Evolutionary conservation across 331 rosid genomes (phyloP), one percentile per base, ranked within the genome.

Genomic region (Quercus phellos): DNA sequence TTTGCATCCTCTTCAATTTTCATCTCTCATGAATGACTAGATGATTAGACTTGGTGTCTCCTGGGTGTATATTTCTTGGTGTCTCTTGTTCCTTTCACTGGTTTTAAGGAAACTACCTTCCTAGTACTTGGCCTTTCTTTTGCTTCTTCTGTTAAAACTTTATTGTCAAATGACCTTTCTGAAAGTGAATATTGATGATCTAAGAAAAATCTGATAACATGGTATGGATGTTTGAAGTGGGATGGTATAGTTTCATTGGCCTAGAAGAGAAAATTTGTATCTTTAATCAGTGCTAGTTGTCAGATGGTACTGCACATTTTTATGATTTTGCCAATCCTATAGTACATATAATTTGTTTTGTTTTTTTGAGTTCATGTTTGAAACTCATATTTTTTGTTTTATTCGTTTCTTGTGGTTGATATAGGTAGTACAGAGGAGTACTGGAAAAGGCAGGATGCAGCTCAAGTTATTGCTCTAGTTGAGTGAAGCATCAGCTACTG

Each of bases 401-500:
- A 60, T 63, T 54, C 55, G 17, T 69, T 76, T 73, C 80, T 72
- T 84, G 7, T 26, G 68, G 54, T 61, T 79, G 83, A 68, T 82
- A 55, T 73, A 94, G 99, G 99, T 38, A 94, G 99, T 79, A 94
- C 99, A n/a, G 97, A 92, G 74, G 98, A 94, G 55, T 90, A 89
- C 74, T 94, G 99, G 99, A 90, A 90, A 80, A 89, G 99, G 87
- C 89, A 84, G 85, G 99, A 94, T 87, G 98, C 99, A 63, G 97
- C 99, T 74, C 84, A 79, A 78, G 97, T 88, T 72, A 74, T 94
- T 80, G 93, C 97, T 82, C 88, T 86, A 89, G 97, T 92, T 81
- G 82, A 72, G 85, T 88, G 51, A 73, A 71, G 51, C 72, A 27
- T 81, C 55, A 21, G 63, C 60, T 38, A 68, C 51, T 46, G 16